Percentiles rank a stretch among this genome's conserved stretches.
These are phyloP conservation scores for Niveomyces coronatus DNA, from an alignment of 2,329 filamentous ascomycete species.

Conservation along the genomic window DNA sequence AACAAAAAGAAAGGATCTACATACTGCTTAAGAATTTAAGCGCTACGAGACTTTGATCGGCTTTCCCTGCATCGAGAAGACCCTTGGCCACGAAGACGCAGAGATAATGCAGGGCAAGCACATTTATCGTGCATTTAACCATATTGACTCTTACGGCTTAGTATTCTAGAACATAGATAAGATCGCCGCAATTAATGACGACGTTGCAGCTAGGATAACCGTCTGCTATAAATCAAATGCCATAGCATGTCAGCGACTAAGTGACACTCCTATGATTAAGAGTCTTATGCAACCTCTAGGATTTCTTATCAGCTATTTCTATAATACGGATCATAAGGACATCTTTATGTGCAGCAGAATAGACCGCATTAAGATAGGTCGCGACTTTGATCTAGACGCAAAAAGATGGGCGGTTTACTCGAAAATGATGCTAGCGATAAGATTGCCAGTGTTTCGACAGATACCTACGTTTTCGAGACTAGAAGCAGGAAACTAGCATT, in stretches of 20 bases:
- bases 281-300: not conserved
- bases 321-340: not conserved
- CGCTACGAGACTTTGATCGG: not conserved
- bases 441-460: not conserved
- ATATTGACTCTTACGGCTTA: not conserved
- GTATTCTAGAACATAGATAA: not conserved
- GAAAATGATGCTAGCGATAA: not conserved
- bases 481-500: not conserved
- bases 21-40: not conserved
- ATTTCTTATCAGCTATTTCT: not conserved
- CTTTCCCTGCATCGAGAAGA: not conserved
- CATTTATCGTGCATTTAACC: not conserved
- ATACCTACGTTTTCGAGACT: not conserved
- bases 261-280: not conserved
- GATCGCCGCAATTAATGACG: not conserved
- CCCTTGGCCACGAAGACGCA: not conserved
- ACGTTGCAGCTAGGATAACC: not conserved
- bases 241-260: not conserved
- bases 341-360: not conserved
- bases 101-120: not conserved
- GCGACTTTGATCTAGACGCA: not conserved
- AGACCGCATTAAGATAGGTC: not conserved
- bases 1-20: too few species aligned
- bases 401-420: not conserved
- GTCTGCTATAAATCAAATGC: not conserved